Evolutionary conservation across 148 eudicot species (phyloP).

Genomic region (Rhododendron ferrugineum): DNA sequence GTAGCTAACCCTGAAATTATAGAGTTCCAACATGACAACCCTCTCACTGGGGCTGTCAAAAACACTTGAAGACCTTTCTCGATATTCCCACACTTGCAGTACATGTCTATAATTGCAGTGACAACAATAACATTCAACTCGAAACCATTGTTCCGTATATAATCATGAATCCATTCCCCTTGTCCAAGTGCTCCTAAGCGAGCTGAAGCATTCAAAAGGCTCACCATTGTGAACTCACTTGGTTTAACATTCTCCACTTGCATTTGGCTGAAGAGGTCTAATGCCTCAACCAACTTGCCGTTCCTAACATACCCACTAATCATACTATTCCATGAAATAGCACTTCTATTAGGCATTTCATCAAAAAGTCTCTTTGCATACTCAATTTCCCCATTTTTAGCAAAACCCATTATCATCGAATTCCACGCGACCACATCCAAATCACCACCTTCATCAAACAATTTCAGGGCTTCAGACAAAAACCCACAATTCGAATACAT

Average conservation of each 20-base stretch:
- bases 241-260: conserved; percentile 28
- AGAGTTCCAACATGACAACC: conserved; percentile 55
- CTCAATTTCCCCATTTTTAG: conserved; percentile 31
- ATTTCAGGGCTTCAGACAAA: conserved; percentile 32
- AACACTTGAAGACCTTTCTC: conserved; percentile 34
- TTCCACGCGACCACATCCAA: conserved; percentile 52
- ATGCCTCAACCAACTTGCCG: conserved; percentile 32
- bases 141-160: conserved; percentile 29
- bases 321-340: conserved; percentile 52
- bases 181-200: conserved; percentile 39
- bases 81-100: conserved; percentile 50
- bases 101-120: conserved; percentile 50
- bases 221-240: conserved; percentile 51
- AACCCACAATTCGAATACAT: conserved; percentile 49
- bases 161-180: conserved; percentile 43
- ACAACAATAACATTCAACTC: conserved; percentile 36
- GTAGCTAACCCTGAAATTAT: conserved; percentile 54
- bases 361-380: conserved; percentile 40
- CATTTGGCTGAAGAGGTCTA: conserved; percentile 38
- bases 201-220: conserved; percentile 52
- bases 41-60: conserved; percentile 21
- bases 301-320: conserved; percentile 55
- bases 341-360: conserved; percentile 34
- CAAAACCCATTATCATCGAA: conserved; percentile 54
- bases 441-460: conserved; percentile 31